Evolutionary conservation across 305 asterid genomes (phyloP), one percentile per base, ranked within the genome.

Genomic region (Rubia tinctorum): DNA sequence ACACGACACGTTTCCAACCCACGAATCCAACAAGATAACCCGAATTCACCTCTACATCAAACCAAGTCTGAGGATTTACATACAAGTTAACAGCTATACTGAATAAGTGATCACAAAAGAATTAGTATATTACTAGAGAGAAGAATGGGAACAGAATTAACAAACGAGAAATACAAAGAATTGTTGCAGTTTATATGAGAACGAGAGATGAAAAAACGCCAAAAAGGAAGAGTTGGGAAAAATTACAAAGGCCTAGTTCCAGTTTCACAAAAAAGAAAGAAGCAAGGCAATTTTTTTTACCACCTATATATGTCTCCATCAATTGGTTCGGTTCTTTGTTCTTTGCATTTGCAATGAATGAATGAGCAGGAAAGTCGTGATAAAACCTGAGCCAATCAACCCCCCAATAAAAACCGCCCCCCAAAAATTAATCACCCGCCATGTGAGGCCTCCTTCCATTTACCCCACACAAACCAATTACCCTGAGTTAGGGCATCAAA

Each of bases 161-260:
- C 39, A 14, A 45, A 17, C 37, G 81, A 79, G 71, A 84, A 81
- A 79, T 77, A 80, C 78, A 88, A 90, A 90, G 96, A 90, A 88
- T 87, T 25, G 61, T 64, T 71, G 53, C 65, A 71, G 44, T 22
- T 18, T 64, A 58, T 63, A 30, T 23, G 53, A 68, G 25, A 20
- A 43, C 6, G 23, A 43, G 69, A 44, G n/a, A 9, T 11, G 8
- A n/a, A 17, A 40, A 12, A 43, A 11, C 2, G 1, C 20, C 13
- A 22, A 17, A 71, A 71, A 71, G 47, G 55, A 37, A 61, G 65
- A 53, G 12, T 10, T 22, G 5, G 20, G 34, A 30, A 17, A 58
- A 20, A 66, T 73, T 75, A 69, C 75, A 69, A 60, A 68, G 65
- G 40, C 55, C n/a, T 59, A 5, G 63, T 64, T 60, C 22, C 40